Base-by-base conservation (phyloP, 768 basidiomycete species). In the Leccinum rimulosum region DNA sequence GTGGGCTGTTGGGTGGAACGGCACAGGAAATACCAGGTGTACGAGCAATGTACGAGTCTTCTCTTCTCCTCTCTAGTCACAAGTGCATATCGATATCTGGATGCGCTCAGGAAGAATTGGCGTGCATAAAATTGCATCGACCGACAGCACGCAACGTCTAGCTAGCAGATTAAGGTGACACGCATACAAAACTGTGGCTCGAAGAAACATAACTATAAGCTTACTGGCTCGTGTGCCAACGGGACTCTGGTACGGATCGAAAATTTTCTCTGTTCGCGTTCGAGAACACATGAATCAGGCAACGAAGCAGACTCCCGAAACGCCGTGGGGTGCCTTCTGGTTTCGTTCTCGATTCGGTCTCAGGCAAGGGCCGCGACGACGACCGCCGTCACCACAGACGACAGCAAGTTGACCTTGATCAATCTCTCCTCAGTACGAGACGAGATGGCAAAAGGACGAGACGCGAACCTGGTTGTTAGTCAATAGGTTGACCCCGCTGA, bases 381-480 rank as follows among this genome's bases (percentile, higher is more conserved):
- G 10, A 77, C 45, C 3, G 75, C 76, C 1, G 79, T 77, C 6
- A 71, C 50, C n/a, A 73, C 66, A 9, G 78, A 79, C 4, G 80
- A 81, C 1, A 82, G 33, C 5, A 80, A 58, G 62, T 83, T 83
- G 60, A 83, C 76, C 75, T 80, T 17, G 3, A 5, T 11, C 49
- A 49, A n/a, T n/a, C n/a, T n/a, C 27, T 27, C 25, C 30, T 70
- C 59, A 69, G 47, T 2, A 33, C 19, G 11, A 45, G 22, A 50
- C 12, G 27, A 36, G 38, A 35, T 25, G 22, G 1, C 6, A 1
- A 45, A n/a, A 4, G 51, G 8, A 40, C 17, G 49, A 9, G 8
- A 40, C 17, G 3, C 38, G 31, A 68, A 88, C 92, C 76, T 93
- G 89, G 64, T 91, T 93, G 64, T 96, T 96, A 17, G 84, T 85